Base-by-base conservation (phyloP, 2,329 filamentous ascomycete genomes). In the Colletotrichum sp. region DNA sequence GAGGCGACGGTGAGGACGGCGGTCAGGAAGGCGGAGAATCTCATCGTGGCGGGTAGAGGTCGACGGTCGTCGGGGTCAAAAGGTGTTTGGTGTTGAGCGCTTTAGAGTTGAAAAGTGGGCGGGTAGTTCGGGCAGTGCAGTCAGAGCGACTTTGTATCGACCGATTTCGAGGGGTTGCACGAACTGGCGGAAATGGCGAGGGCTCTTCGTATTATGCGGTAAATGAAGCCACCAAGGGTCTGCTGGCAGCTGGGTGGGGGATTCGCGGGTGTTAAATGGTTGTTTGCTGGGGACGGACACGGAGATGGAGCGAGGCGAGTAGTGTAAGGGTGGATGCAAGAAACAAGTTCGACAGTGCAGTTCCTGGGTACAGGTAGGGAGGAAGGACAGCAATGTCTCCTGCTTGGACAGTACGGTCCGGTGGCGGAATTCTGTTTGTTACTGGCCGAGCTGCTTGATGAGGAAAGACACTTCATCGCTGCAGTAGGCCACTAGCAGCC, bases 1-100 rank as follows among this genome's bases (percentile, higher is more conserved):
- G 94, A 86, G 74, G 92, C 83, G 77, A 92, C 86, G 70, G 93
- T 85, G 57, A 94, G 85, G 67, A 92, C 84, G 70, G 91, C 85
- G 78, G 91, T 82, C 79, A 93, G 81, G 76, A 90, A 82, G 18
- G 88, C 78, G 76, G 87, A 83, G 80, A 93, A 86, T 86, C 91
- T 95, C 95, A 96, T 97, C 72, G 77, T 89, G 81, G 15, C 62
- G 66, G 52, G 26, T 67, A 12, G 6, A 62, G 21, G 10, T 36
- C 13, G 44, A 39, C 6, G 21, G 44, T 65, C 15, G 64, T 65
- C 49, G 34, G 34, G 24, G 26, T 30, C 24, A 18, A 34, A 34
- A n/a, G 36, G 28, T 34, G 16, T 66, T 59, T 68, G 63, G 18
- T 18, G 39, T 64, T 52, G 64, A 55, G 32, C 32, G 49, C 70